Evolutionary conservation across 2,329 filamentous ascomycete species (phyloP), one percentile per base, ranked within the genome.

Genomic region (Trichoderma pleuroti): DNA sequence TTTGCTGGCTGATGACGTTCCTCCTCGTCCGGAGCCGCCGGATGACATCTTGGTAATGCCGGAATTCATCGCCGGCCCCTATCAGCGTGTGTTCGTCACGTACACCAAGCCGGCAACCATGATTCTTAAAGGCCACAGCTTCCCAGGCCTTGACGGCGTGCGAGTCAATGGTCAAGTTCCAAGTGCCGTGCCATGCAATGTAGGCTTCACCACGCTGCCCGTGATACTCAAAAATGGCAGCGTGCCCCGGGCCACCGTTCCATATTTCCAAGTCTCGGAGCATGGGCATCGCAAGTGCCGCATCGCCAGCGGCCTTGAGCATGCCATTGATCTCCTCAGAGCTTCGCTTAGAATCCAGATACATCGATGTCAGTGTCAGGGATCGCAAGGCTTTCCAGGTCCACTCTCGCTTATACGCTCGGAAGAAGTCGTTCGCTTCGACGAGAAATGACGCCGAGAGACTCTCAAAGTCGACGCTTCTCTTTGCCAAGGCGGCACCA

Each of bases 381-480:
- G 59, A 54, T 46, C 59, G 57, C 30, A 70, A 26, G n/a, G 54
- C 18, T 21, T 30, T 26, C 67, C 67, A 70, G 12, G 21, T 57
- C 67, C 67, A 70, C 46, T 70, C 59, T 24, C 32, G 59, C 57
- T 34, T 59, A 8, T 34, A 54, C 16, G 59, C 59, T 28, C 34
- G 42, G 67, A 70, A 70, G 59, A 70, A 70, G 10, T 70, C 42
- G 12, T 21, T 36, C n/a, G 67, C 57, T 16, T 70, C 67, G 28
- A 70, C 59, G 8, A 70, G 26, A 26, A 70, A 70, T 18, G 67
- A 42, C 11, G 59, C 59, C 12, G 59, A 32, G 32, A 63, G 12
- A 42, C 16, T 28, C 49, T 70, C 67, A 14, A 70, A 30, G 9
- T 16, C 30, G 14, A 70, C 28, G 26, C 59, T 63, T 14, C 46